Conservation (phyloP, 306 rosid genomes). For the Cucurbita pepo region DNA sequence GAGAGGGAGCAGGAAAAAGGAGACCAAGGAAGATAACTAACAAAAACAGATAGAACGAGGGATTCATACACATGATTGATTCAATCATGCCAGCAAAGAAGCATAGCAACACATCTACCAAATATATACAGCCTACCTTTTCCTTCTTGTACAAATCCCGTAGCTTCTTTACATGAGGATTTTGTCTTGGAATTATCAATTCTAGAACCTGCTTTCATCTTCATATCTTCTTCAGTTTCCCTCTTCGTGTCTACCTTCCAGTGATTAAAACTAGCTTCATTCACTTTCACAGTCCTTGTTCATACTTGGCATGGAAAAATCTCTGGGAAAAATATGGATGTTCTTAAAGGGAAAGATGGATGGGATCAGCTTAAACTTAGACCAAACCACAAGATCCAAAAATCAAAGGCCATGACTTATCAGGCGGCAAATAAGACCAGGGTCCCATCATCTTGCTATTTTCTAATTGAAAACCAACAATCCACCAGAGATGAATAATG, state of each 20-base stretch:
- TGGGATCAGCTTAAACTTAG: background rate
- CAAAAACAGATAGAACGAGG: background rate
- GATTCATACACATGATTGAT: background rate
- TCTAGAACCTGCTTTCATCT: background rate
- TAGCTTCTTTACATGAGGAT: background rate
- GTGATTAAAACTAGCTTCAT: background rate
- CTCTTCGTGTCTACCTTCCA: conserved; percentile 7
- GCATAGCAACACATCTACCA: conserved; percentile 10
- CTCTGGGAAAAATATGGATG: background rate
- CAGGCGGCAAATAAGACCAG: background rate
- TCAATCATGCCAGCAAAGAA: conserved; percentile 9
- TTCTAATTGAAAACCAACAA: background rate
- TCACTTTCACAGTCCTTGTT: background rate
- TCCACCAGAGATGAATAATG: background rate
- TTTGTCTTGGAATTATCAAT: background rate
- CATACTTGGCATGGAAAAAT: background rate
- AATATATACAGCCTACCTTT: conserved; percentile 10
- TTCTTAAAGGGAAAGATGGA: background rate
- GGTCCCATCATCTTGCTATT: background rate
- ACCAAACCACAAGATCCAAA: background rate
- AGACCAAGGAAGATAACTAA: background rate
- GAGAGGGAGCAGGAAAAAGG: background rate
- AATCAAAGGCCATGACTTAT: background rate
- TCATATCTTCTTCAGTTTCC: conserved; percentile 25
- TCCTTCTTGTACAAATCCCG: background rate